Evolutionary conservation across 164 flowering plant species (phyloP).

Genomic region (Hamamelis virginiana): DNA sequence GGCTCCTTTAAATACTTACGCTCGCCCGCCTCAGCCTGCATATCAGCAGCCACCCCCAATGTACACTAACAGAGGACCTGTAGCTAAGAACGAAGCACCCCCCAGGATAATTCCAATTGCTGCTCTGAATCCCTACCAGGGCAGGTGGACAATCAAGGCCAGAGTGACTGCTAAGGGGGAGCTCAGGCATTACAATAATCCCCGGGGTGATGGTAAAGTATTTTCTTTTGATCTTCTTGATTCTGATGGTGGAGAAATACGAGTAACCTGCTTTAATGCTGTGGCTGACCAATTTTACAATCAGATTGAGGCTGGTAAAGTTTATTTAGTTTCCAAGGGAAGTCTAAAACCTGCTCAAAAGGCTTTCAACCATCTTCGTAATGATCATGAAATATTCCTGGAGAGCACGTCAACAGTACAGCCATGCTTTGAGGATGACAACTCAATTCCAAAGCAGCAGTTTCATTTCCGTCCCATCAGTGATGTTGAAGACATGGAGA

Average conservation of each 20-base stretch:
- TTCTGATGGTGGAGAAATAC: constrained; percentile 92
- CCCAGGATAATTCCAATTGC: constrained; percentile 79
- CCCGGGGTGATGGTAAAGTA: constrained; percentile 89
- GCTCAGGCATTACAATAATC: constrained; percentile 69
- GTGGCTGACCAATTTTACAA: constrained; percentile 86
- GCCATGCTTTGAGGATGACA: constrained; percentile 76
- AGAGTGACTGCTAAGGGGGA: constrained; percentile 85
- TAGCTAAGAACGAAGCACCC: constrained; percentile 81
- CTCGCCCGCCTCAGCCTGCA: constrained; percentile 39
- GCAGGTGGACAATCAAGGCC: constrained; percentile 94
- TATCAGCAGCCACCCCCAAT: constrained; percentile 66
- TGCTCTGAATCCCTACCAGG: constrained; percentile 86
- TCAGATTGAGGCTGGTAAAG: constrained; percentile 76
- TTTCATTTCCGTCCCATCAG: constrained; percentile 74
- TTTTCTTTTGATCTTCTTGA: constrained; percentile 96
- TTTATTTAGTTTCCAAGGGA: constrained; percentile 83
- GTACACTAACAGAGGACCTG: constrained; percentile 76
- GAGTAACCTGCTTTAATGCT: constrained; percentile 86
- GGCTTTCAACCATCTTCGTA: constrained; percentile 66
- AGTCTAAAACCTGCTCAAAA: constrained; percentile 79
- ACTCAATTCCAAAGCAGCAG: constrained; percentile 69
- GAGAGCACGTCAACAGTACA: constrained; percentile 67
- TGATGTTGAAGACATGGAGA: constrained; percentile 77
- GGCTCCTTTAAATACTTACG: constrained; percentile 32
- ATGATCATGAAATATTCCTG: constrained; percentile 73